Evolutionary conservation across 805 yeast genomes (phyloP).

Genomic region (baker's yeast (Saccharomyces cerevisiae)): DNA sequence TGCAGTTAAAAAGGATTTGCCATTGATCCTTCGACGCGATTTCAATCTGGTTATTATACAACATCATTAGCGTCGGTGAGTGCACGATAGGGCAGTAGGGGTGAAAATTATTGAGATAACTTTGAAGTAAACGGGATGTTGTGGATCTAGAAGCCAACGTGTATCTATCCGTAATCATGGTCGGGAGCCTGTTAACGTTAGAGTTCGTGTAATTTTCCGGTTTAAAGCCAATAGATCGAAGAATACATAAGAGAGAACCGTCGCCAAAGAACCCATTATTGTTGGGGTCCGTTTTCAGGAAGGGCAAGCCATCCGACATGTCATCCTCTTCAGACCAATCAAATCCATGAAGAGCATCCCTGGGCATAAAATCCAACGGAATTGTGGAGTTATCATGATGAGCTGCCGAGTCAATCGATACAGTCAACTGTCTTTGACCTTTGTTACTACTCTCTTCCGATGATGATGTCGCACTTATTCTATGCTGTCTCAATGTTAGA

Average conservation of each 20-base stretch:
- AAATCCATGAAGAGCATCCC: constrained; percentile 43
- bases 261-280: constrained; percentile 60
- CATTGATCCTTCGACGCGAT: constrained; percentile 38
- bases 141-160: constrained; percentile 10
- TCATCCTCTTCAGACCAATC: constrained; percentile 52
- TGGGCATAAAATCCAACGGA: constrained; percentile 34
- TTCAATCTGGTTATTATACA: constrained; percentile 35
- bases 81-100: constrained; percentile 54
- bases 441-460: background rate
- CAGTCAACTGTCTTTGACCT: background rate
- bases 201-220: constrained; percentile 12
- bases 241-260: constrained; percentile 50
- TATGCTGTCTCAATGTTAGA: background rate
- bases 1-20: constrained; percentile 48
- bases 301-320: constrained; percentile 58
- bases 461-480: background rate
- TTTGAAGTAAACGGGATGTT: constrained; percentile 32
- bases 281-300: constrained; percentile 40
- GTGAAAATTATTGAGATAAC: constrained; percentile 53
- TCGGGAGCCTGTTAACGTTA: background rate
- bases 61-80: constrained; percentile 43
- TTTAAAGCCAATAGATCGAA: constrained; percentile 39
- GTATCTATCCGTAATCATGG: constrained; percentile 4
- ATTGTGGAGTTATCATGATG: constrained; percentile 6
- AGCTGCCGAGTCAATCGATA: background rate